A percentile compares a stretch with the other conserved stretches of the same genome.
These are phyloP conservation scores for Leccinellum albellum DNA, from an alignment of 768 basidiomycete genomes.

Conservation along the genomic window DNA sequence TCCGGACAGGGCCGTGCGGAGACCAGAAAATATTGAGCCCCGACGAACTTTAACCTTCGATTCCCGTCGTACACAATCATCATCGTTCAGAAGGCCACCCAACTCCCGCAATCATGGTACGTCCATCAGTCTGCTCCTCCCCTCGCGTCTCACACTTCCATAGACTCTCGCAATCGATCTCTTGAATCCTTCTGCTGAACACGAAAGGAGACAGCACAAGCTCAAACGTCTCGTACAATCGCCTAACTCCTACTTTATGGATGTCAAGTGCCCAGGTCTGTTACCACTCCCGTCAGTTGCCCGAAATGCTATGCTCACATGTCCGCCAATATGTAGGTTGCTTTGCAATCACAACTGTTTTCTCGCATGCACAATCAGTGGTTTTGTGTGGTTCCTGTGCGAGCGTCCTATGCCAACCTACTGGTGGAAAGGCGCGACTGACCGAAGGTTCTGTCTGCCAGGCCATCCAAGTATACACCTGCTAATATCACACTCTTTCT, in stretches of 20 bases:
- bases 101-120: constrained; percentile 18
- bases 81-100: constrained; percentile 15
- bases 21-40: constrained; percentile 15
- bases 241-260: constrained; percentile 99
- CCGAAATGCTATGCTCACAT: not conserved
- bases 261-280: constrained; percentile 96
- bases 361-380: constrained; percentile 99
- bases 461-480: not conserved
- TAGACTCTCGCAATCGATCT: constrained; percentile 97
- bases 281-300: constrained; percentile 4
- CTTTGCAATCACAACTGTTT: constrained; percentile 94
- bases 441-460: constrained; percentile 77
- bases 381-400: constrained; percentile 92
- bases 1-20: constrained; percentile 18
- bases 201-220: constrained; percentile 91
- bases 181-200: constrained; percentile 88
- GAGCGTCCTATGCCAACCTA: constrained; percentile 94
- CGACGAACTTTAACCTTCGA: constrained; percentile 24
- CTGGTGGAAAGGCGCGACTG: constrained; percentile 95
- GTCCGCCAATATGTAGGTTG: constrained; percentile 55
- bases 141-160: constrained; percentile 5
- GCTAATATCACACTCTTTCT: constrained; percentile 15
- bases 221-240: constrained; percentile 98
- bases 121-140: not conserved
- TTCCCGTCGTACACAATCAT: constrained; percentile 18